phyloP scores from a whole-genome alignment of 768 basidiomycete genomes.

The Pulveroboletus ravenelii region DNA sequence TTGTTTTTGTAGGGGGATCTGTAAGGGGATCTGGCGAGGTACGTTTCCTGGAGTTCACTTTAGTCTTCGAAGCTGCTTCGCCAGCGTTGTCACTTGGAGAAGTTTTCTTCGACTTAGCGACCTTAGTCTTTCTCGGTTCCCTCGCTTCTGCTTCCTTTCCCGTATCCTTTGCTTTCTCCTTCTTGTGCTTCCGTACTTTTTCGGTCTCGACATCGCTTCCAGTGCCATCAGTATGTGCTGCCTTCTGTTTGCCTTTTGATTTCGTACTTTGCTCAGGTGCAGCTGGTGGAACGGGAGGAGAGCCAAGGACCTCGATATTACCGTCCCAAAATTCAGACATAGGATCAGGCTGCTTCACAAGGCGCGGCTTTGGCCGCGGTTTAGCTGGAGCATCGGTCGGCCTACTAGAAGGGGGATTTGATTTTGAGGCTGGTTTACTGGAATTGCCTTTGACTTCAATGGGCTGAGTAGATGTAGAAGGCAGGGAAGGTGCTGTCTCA shows the following conservation, averaged over 20 bases:
- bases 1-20: conserved; percentile 20
- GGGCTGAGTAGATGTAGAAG: conserved; percentile 11
- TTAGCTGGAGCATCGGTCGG: conserved; percentile 18
- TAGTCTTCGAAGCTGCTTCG: conserved; percentile 12
- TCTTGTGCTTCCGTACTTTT: conserved; percentile 29
- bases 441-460: conserved; percentile 15
- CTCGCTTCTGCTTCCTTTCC: conserved; percentile 19
- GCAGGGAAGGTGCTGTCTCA: conserved; percentile 10
- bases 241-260: conserved; percentile 39
- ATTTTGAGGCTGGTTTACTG: conserved; percentile 8
- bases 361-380: conserved; percentile 21
- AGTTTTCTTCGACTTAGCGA: conserved; percentile 22
- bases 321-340: conserved; percentile 22
- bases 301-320: conserved; percentile 29
- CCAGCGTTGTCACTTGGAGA: conserved; percentile 15
- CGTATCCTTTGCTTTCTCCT: conserved; percentile 16
- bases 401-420: conserved; percentile 18
- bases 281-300: conserved; percentile 8
- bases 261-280: conserved; percentile 26
- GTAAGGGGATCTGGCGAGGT: conserved; percentile 18
- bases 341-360: conserved; percentile 13
- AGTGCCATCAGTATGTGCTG: conserved; percentile 12
- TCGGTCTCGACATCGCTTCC: conserved; percentile 15
- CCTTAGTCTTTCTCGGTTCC: conserved; percentile 29
- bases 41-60: conserved; percentile 16